Evolutionary conservation across 441 rosid genomes (phyloP), one percentile per base, ranked within the genome.

Genomic region (Gossypium schwendimanii): DNA sequence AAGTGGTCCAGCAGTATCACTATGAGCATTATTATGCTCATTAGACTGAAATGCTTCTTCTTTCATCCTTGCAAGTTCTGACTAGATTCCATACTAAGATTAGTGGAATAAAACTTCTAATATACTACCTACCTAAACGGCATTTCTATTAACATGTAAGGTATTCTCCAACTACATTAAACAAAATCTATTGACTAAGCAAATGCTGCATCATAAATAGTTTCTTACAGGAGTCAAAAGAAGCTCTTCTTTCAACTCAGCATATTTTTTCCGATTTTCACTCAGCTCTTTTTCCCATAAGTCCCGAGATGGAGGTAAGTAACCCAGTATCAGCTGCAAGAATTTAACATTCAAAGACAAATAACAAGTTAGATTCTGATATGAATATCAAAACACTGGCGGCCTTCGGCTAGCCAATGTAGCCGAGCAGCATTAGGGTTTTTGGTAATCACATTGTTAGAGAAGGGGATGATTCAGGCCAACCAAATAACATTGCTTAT

Each of bases 191-290:
- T 26, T 26, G 36, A 52, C 9, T 50, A 23, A 17, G 6, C n/a
- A 49, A 18, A 69, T 17, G 20, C 55, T 24, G 55, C 44, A 55
- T 23, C 24, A 78, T 10, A 74, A 60, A 14, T 67, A 69, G 76
- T 61, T 66, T 82, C 92, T 86, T 78, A 89, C 94, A 76, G 94
- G 94, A 84, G 84, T 84, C 31, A 72, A 73, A 17, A 89, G 86
- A 63, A 88, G 85, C 73, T 89, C 94, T 75, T 82, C 85, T 79
- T 88, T 89, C 73, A 89, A 78, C 78, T 83, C 81, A 7, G 79
- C 83, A 76, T 86, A 88, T 60, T 88, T 89, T 23, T 76, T 77
- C 66, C 88, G 86, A 73, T 79, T 83, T 79, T 84, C 88, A 17
- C 52, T 73, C 36, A 89, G 85, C 74, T 87, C 89, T 74, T 83